phyloP scores from a whole-genome alignment of 441 rosid genomes.

The Capsella rubella region DNA sequence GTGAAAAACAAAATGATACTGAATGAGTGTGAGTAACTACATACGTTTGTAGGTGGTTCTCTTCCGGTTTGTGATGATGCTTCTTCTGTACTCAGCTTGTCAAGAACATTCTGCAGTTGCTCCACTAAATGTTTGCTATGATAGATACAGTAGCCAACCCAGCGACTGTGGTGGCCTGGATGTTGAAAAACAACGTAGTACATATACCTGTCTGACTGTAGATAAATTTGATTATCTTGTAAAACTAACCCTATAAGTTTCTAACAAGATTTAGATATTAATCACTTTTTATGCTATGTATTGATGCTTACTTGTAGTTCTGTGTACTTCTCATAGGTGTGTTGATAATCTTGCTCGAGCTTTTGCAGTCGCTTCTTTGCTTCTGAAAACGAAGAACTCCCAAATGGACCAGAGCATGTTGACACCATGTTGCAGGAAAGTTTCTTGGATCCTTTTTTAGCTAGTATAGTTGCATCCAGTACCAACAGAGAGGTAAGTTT shows the following conservation, averaged over 20 bases:
- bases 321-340: slow-evolving; percentile 10
- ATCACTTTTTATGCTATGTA: background rate
- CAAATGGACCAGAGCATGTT: background rate
- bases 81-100: slow-evolving; percentile 20
- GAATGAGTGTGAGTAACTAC: background rate
- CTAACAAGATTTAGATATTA: background rate
- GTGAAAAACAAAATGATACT: background rate
- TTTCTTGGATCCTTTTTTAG: slow-evolving; percentile 4
- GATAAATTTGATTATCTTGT: slow-evolving; percentile 8
- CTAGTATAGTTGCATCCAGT: background rate
- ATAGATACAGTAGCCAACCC: background rate
- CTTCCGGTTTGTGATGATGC: slow-evolving; percentile 1
- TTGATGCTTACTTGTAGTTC: slow-evolving; percentile 24
- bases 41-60: background rate
- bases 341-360: slow-evolving; percentile 31
- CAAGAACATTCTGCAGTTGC: slow-evolving; percentile 21
- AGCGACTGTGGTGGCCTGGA: background rate
- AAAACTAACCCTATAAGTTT: background rate
- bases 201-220: slow-evolving; percentile 9
- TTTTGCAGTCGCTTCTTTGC: slow-evolving; percentile 13
- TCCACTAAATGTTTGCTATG: background rate
- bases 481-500: background rate
- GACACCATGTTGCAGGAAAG: slow-evolving; percentile 3
- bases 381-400: slow-evolving; percentile 11
- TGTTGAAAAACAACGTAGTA: background rate